These are phyloP conservation scores for Erysimum pusillum DNA, from an alignment of 441 rosid genomes.

Conservation along the genomic window DNA sequence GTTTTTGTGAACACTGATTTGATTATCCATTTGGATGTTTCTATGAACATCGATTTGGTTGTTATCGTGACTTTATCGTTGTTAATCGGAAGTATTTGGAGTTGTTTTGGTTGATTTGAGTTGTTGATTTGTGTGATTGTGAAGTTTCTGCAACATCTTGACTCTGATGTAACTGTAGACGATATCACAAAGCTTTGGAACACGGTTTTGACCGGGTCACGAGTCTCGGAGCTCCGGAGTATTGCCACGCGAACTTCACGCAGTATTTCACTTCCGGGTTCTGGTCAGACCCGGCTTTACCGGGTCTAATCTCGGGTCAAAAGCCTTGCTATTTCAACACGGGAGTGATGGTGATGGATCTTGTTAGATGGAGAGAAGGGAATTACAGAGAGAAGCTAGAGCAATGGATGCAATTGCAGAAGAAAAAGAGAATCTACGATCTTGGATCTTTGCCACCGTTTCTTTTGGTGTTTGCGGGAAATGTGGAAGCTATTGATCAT, in stretches of 20 bases:
- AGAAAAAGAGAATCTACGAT: constrained; percentile 79
- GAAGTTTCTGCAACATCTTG: constrained; percentile 51
- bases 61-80: no score
- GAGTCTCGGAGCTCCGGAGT: constrained; percentile 89
- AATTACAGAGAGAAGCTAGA: constrained; percentile 74
- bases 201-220: constrained; percentile 60
- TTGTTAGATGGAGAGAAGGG: constrained; percentile 83
- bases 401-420: constrained; percentile 88
- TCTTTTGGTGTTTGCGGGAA: constrained; percentile 79
- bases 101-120: no score
- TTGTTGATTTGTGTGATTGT: no score
- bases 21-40: no score
- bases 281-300: constrained; percentile 77
- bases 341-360: constrained; percentile 94
- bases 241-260: constrained; percentile 88
- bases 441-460: constrained; percentile 93
- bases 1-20: no score
- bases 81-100: no score
- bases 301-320: constrained; percentile 62
- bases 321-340: constrained; percentile 89
- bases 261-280: constrained; percentile 76
- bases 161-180: constrained; percentile 87
- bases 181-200: constrained; percentile 82
- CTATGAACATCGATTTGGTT: no score
- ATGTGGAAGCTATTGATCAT: constrained; percentile 82